A percentile compares a stretch with the other conserved stretches of the same genome.
phyloP scores from a whole-genome alignment of 2,329 filamentous ascomycete genomes.

The Colletotrichum costaricense region DNA sequence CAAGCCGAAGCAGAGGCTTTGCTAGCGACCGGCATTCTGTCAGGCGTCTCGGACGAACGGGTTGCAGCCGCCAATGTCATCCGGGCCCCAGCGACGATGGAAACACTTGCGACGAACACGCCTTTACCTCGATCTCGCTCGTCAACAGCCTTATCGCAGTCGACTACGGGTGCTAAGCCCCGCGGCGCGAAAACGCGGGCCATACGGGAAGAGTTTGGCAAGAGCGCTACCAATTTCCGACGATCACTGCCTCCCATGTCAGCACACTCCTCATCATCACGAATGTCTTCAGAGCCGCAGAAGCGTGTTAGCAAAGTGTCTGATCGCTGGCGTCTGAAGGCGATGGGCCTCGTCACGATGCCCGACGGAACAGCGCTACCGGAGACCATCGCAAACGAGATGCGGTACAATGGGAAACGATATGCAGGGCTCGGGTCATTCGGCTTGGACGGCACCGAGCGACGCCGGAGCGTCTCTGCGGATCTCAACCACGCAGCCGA shows the following conservation, averaged over 20 bases:
- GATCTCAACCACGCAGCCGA: slow-evolving; percentile 48
- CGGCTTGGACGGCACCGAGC: slow-evolving; percentile 42
- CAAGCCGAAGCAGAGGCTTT: slow-evolving; percentile 50
- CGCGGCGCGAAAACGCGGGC: slow-evolving; percentile 50
- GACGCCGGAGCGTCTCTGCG: slow-evolving; percentile 36
- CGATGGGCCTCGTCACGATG: slow-evolving; percentile 64
- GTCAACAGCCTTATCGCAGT: slow-evolving; percentile 29
- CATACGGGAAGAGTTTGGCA: slow-evolving; percentile 48
- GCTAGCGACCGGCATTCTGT: slow-evolving; percentile 54
- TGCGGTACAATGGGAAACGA: slow-evolving; percentile 54
- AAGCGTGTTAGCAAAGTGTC: slow-evolving; percentile 51
- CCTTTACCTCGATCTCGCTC: slow-evolving; percentile 21
- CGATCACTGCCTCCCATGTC: slow-evolving; percentile 52
- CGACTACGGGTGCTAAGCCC: slow-evolving; percentile 13
- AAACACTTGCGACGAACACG: slow-evolving; percentile 1
- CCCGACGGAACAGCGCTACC: slow-evolving; percentile 65
- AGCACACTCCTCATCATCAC: slow-evolving; percentile 30
- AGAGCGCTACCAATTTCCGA: slow-evolving; percentile 46
- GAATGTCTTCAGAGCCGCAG: slow-evolving; percentile 19
- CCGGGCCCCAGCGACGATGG: slow-evolving; percentile 35
- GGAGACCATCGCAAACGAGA: slow-evolving; percentile 60
- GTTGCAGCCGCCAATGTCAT: slow-evolving; percentile 50
- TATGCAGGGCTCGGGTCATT: slow-evolving; percentile 51
- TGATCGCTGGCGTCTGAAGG: slow-evolving; percentile 59
- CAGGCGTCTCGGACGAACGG: slow-evolving; percentile 52